Evolutionary conservation across 805 yeast species (phyloP).

Genomic region (Crinitomyces ghanaensis): DNA sequence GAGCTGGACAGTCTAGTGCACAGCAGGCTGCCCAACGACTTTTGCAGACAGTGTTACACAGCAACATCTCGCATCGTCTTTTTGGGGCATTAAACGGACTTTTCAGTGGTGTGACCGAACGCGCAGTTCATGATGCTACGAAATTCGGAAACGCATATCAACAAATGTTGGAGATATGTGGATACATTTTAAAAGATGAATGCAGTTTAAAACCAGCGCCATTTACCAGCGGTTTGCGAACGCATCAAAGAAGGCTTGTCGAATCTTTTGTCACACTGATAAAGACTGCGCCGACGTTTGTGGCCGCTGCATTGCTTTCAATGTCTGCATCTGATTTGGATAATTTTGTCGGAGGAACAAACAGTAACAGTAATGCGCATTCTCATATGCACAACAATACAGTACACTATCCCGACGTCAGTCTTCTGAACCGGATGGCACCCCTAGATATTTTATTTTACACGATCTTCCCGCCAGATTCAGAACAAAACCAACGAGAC

Average conservation of each 20-base stretch:
- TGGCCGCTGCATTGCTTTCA: conserved; percentile 20
- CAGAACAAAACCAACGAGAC: conserved; percentile 13
- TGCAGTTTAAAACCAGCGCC: conserved; percentile 3
- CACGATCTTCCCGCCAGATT: conserved; percentile 21
- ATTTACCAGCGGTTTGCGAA: conserved; percentile 12
- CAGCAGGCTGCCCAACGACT: conserved; percentile 8
- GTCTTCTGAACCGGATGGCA: conserved; percentile 15
- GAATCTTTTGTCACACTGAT: conserved; percentile 25
- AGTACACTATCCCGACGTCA: conserved; percentile 16
- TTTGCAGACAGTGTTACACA: conserved; percentile 11
- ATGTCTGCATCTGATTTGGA: conserved; percentile 15
- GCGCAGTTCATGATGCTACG: conserved; percentile 10
- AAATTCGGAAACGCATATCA: conserved; percentile 13
- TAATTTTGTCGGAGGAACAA: conserved; percentile 8
- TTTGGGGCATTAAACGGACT: conserved; percentile 9
- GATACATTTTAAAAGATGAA: conserved; percentile 10
- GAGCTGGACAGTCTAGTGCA: conserved; percentile 6
- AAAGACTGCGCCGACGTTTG: conserved; percentile 26
- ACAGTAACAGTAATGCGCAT: too few relatives aligned
- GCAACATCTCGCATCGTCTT: conserved; percentile 13
- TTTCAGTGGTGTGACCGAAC: conserved; percentile 6
- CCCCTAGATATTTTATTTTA: conserved; percentile 24
- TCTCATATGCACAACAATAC: too few relatives aligned
- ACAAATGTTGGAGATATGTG: conserved; percentile 12
- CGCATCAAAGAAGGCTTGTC: conserved; percentile 21